Evolutionary conservation across 306 rosid genomes (phyloP).

Genomic region (Castanopsis chinensis): DNA sequence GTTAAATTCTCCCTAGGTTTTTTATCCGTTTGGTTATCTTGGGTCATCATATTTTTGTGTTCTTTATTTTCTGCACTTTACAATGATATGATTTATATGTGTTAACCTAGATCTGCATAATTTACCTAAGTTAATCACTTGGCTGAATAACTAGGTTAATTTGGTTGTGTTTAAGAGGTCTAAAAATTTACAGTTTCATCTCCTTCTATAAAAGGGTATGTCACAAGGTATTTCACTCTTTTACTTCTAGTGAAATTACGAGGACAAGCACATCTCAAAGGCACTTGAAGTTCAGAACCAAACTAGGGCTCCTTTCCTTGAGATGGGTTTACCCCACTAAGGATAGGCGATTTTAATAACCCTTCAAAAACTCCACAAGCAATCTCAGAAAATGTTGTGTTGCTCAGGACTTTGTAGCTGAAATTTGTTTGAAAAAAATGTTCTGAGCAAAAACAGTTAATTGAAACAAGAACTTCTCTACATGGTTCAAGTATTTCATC

Average conservation of each 20-base stretch:
- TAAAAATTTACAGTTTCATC: slow-evolving; percentile 21
- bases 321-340: slow-evolving; percentile 29
- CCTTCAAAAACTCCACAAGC: slow-evolving; percentile 65
- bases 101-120: no score
- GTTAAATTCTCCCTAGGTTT: no score
- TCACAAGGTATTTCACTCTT: slow-evolving; percentile 47
- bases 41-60: no score
- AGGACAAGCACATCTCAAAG: slow-evolving; percentile 61
- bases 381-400: slow-evolving; percentile 31
- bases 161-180: no score
- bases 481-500: slow-evolving; percentile 37
- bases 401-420: slow-evolving; percentile 29
- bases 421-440: slow-evolving; percentile 40
- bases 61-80: no score
- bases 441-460: slow-evolving; percentile 46
- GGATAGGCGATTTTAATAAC: slow-evolving; percentile 40
- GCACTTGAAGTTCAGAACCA: slow-evolving; percentile 43
- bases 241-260: slow-evolving; percentile 17
- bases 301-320: slow-evolving; percentile 14
- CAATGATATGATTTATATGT: no score
- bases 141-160: no score
- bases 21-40: no score
- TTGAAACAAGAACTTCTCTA: slow-evolving; percentile 57
- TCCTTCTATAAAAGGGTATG: slow-evolving; percentile 50
- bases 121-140: no score